Base-by-base conservation (phyloP, 139 green algal species). In the Pleodorina starrii region DNA sequence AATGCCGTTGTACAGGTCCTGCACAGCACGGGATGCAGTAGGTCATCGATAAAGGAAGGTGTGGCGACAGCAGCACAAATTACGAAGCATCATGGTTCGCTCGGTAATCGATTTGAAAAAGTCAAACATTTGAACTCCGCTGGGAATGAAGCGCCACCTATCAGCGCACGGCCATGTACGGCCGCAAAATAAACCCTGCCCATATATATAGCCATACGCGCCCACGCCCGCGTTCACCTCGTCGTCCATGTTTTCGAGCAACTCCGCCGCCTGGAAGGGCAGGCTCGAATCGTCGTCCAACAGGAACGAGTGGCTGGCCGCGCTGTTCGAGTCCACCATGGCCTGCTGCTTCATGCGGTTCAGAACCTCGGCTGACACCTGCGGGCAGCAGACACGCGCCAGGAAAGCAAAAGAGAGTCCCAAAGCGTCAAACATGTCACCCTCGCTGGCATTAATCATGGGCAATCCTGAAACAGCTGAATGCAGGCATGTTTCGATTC, bases 281-380 rank as follows among this genome's bases (percentile, higher is more conserved):
- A 98, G 94, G 88, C 94, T 96, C 19, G 95, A 97, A 93, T 99
- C 98, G 84, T 99, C 98, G 84, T 99, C 98, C 80, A 99, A 94
- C 78, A 99, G 93, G 96, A 99, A 99, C n/a, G 94, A 97, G 93
- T 99, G 97, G 16, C 60, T 95, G 90, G 51, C 86, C 71, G 74
- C 83, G 66, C 91, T 91, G 92, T 91, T 94, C 78, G 94, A 94
- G 60, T 99, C 95, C 91, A 96, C 94, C 98, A 99, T 99, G 4
- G 94, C 90, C 84, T 94, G 74, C n/a, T n/a, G n/a, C 93, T 99
- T 99, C 97, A 99, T 98, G 35, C 91, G 84, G 1, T 84, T 82
- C 54, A 98, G 92, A 73, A 99, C 98, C 73, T 98, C 89, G 19
- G 44, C 40, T 17, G 90, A 94, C 46, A 88, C 82, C 82, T 88